Base-by-base conservation (phyloP, 192 early-diverging fungal genomes). In the Backusella tarrabulga region DNA sequence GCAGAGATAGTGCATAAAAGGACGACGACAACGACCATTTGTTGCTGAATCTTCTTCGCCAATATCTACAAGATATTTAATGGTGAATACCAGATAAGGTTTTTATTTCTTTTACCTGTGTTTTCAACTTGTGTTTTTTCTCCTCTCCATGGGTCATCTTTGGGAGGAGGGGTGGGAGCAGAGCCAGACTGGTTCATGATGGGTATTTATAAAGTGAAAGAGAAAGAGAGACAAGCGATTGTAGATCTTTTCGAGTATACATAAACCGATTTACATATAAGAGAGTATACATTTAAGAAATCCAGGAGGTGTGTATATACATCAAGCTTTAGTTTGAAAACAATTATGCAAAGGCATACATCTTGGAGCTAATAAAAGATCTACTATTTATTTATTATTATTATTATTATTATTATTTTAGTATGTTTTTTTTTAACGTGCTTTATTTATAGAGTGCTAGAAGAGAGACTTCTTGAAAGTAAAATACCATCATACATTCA, bases 1-100 rank as follows among this genome's bases (percentile, higher is more conserved):
- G 11, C 79, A 80, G 17, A 76, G 41, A 19, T 76, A 80, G 19
- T 72, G 34, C 1, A 26, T 41, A 4, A 70, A 38, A 2, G 35
- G 56, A 4, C 54, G 54, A 5, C 21, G 54, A 23, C 11, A 23
- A 14, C 26, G 56, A 2, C 56, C 11, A 2, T 63, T 26, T 26
- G 8, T 21, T 21, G 56, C 11, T 23, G 21, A 11, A 26, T 26
- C 23, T 63, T 63, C 23, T 63, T 63, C 56, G 4, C 7, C 56
- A 12, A 63, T 3, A 63, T 60, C n/a, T 63, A 14, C 29, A 14
- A 26, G 23, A n/a, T 26, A 52, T 23, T 56, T 19, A 56, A 11
- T 12, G 38, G 38, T 40, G 38, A 1, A 0, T 11, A 40, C 11
- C 11, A 12, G 38, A 40, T 44, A 44, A 44, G 42, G 1, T 17